Evolutionary conservation across 1,284 basidiomycete species (phyloP).

Genomic region (Cryptococcus maquisensis): DNA sequence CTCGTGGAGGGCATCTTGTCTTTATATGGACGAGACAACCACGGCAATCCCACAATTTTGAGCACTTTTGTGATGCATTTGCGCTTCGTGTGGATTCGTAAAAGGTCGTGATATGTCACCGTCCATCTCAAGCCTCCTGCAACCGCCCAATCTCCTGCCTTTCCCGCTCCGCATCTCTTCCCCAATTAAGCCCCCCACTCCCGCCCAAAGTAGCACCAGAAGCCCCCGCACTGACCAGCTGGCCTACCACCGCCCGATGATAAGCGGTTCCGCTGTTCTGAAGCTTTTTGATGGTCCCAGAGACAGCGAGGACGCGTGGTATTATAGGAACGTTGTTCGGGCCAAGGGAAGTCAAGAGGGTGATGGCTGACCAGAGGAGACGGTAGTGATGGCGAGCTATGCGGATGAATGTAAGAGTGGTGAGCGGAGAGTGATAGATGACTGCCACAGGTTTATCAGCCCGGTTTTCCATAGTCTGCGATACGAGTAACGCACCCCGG

Average conservation of each 20-base stretch:
- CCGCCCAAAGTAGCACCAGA: neutral
- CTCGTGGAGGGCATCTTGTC: no score
- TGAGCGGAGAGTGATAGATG: constrained; percentile 41
- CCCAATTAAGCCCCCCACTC: neutral
- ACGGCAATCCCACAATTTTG: no score
- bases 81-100: neutral
- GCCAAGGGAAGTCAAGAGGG: constrained; percentile 23
- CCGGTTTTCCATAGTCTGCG: neutral
- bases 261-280: constrained; percentile 38
- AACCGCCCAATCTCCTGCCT: constrained; percentile 11
- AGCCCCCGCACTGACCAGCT: constrained; percentile 18
- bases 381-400: constrained; percentile 42
- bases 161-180: constrained; percentile 12
- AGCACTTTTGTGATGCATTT: no score
- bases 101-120: neutral
- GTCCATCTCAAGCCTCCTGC: constrained; percentile 4
- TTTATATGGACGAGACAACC: no score
- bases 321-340: constrained; percentile 15
- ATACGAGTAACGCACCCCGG: constrained; percentile 26
- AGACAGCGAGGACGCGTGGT: constrained; percentile 40
- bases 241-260: constrained; percentile 34
- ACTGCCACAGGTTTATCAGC: constrained; percentile 19
- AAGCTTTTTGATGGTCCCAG: constrained; percentile 45
- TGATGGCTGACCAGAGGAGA: constrained; percentile 29
- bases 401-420: constrained; percentile 41